Evolutionary conservation across 768 basidiomycete species (phyloP).

Genomic region (Tremella yokohamensis): DNA sequence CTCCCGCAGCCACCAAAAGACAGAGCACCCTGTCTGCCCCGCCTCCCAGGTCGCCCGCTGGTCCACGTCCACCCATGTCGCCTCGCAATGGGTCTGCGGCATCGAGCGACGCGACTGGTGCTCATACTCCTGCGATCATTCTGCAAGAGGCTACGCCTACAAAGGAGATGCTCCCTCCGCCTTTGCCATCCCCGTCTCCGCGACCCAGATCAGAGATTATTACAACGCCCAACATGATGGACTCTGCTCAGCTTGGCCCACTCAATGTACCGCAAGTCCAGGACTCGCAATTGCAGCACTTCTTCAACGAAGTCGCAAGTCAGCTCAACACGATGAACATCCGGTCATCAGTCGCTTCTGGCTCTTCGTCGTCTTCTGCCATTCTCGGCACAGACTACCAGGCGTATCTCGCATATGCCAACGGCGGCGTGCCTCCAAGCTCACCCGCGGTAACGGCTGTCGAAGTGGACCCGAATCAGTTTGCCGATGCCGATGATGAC

Average conservation of each 20-base stretch:
- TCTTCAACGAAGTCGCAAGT: slow-evolving; percentile 79
- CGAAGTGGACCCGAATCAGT: slow-evolving; percentile 43
- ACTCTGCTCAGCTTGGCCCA: slow-evolving; percentile 45
- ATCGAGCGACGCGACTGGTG: slow-evolving; percentile 6
- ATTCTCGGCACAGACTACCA: slow-evolving; percentile 36
- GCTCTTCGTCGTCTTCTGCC: slow-evolving; percentile 32
- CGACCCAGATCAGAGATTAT: slow-evolving; percentile 27
- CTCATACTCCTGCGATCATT: slow-evolving; percentile 40
- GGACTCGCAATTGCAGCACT: slow-evolving; percentile 72
- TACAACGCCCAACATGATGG: slow-evolving; percentile 12
- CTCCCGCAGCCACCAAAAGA: slow-evolving; percentile 9
- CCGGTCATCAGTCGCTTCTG: slow-evolving; percentile 53
- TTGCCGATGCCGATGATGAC: slow-evolving; percentile 53
- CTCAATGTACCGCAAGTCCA: slow-evolving; percentile 67
- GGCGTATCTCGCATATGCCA: slow-evolving; percentile 36
- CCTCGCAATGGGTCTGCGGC: slow-evolving; percentile 20
- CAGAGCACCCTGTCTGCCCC: slow-evolving; percentile 18
- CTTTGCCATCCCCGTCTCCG: slow-evolving; percentile 15
- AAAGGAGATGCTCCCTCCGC: slow-evolving; percentile 38
- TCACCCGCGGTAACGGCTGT: slow-evolving; percentile 8
- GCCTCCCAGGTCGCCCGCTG: slow-evolving; percentile 28
- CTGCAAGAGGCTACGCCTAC: slow-evolving; percentile 45
- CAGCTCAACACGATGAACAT: slow-evolving; percentile 72
- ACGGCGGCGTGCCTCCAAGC: slow-evolving; percentile 19
- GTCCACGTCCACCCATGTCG: slow-evolving; percentile 48